Conservation (phyloP, 2,329 filamentous ascomycete genomes). For the Alternaria sp. region DNA sequence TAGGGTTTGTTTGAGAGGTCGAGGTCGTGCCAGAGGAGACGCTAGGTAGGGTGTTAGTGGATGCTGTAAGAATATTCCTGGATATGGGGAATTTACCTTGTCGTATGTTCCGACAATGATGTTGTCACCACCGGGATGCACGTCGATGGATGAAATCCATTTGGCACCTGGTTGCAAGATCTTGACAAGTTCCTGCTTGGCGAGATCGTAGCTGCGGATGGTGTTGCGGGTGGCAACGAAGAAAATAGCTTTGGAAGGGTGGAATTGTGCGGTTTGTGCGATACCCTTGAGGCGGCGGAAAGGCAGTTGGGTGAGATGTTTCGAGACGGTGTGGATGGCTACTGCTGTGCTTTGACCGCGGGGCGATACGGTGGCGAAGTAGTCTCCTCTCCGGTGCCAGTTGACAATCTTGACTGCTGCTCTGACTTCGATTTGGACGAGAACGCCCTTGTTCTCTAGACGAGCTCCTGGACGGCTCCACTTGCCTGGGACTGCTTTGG, state of each 20-base stretch:
- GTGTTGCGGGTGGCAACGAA: conserved; percentile 95
- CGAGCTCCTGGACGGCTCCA: conserved; percentile 81
- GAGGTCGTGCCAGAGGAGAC: conserved; percentile 94
- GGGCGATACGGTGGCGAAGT: conserved; percentile 90
- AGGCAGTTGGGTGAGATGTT: conserved; percentile 92
- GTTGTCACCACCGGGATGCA: conserved; percentile 93
- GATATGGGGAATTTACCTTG: conserved; percentile 51
- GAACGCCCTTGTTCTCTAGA: conserved; percentile 78
- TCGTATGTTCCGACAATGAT: conserved; percentile 95
- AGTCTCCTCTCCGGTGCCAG: conserved; percentile 95
- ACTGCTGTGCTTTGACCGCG: conserved; percentile 79
- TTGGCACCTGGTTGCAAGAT: conserved; percentile 91
- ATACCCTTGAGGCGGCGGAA: conserved; percentile 79
- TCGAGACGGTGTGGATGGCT: conserved; percentile 91
- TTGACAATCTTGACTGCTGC: conserved; percentile 84
- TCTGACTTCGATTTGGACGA: conserved; percentile 80
- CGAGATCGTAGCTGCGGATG: conserved; percentile 92
- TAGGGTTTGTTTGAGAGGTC: conserved; percentile 90
- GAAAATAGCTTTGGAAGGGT: conserved; percentile 89
- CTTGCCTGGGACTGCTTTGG: conserved; percentile 77
- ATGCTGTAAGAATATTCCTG: fast-evolving
- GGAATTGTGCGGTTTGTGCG: conserved; percentile 91
- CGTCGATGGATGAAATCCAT: conserved; percentile 92
- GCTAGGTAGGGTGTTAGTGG: conserved; percentile 33
- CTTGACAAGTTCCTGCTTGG: conserved; percentile 89